Evolutionary conservation across 179 eudicot species (phyloP).

Genomic region (Camellia oleifera): DNA sequence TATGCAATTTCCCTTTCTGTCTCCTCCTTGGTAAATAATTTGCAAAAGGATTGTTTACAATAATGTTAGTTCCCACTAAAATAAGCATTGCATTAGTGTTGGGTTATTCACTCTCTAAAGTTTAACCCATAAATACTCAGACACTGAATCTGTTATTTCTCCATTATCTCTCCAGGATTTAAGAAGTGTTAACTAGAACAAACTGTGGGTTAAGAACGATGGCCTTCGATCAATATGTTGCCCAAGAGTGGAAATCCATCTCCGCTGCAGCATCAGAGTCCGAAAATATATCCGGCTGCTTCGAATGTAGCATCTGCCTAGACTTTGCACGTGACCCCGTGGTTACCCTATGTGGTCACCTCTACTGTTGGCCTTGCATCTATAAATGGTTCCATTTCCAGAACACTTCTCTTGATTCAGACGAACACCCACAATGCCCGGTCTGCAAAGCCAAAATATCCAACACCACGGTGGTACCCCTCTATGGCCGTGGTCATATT

Average conservation of each 20-base stretch:
- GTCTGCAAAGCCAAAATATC: slow-evolving; percentile 86
- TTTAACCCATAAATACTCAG: background rate
- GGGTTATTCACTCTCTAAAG: background rate
- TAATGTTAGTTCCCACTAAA: background rate
- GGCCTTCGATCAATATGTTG: slow-evolving; percentile 41
- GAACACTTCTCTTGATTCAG: slow-evolving; percentile 39
- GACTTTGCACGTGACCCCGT: slow-evolving; percentile 73
- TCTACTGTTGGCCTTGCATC: slow-evolving; percentile 95
- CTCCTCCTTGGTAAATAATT: too few species aligned
- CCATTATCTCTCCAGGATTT: background rate
- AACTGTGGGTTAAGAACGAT: slow-evolving; percentile 24
- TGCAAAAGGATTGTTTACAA: background rate
- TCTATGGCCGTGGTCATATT: slow-evolving; percentile 65
- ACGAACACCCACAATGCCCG: slow-evolving; percentile 68
- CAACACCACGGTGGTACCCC: slow-evolving; percentile 59
- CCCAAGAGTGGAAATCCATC: slow-evolving; percentile 41
- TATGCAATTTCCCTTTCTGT: too few species aligned
- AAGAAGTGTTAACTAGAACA: background rate
- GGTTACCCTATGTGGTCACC: slow-evolving; percentile 86
- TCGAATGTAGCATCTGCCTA: slow-evolving; percentile 87
- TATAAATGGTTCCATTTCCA: slow-evolving; percentile 78
- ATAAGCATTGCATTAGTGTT: background rate
- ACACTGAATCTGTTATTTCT: background rate
- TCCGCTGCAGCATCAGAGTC: slow-evolving; percentile 29
- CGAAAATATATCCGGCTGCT: slow-evolving; percentile 43